Base-by-base conservation (phyloP, 2,329 filamentous ascomycete species). In the Trichoderma sp. region DNA sequence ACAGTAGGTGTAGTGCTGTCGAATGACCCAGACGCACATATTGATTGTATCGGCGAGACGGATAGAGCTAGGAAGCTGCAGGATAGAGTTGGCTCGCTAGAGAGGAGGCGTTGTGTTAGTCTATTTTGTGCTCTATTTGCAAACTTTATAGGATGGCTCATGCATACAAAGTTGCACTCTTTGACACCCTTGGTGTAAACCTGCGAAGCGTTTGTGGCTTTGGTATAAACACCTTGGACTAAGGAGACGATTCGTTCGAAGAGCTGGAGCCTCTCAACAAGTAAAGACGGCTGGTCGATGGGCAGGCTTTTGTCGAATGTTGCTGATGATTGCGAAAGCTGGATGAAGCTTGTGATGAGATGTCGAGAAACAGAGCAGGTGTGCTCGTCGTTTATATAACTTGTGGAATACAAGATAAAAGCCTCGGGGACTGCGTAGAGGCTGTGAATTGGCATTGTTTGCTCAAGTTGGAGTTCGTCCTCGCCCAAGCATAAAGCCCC, bases 11-110 rank as follows among this genome's bases (percentile, higher is more conserved):
- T 75, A 80, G 70, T 66, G 59, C 69, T 79, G 73, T 51, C 75
- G 76, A 24, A 74, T 75, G 34, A 73, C 72, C 77, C 78, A 80
- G 71, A 74, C 64, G 71, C 79, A 80, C 79, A 80, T 80, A 68
- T 18, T 78, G 72, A 52, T 54, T 58, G 24, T 52, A 49, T 64
- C 55, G 28, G 59, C 39, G 34, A 24, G 34, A 13, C 26, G 30
- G 26, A 51, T 49, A 26, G 18, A 51, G 26, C 30, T 8, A 37
- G 6, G 10, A 18, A 28, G 16, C 11, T 14, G 30, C 3, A 26
- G 21, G 39, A 43, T 11, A 14, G n/a, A 56, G 51, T 51, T 14
- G 66, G 24, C 30, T 49, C 30, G 32, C 66, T 68, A 24, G 18
- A 51, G 32, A n/a, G 6, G 30, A 49, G 13, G 24, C 6, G 14